Percentiles rank a stretch among this genome's conserved stretches.
Conservation (phyloP, 257 asterid genomes). For the Echium plantagineum region DNA sequence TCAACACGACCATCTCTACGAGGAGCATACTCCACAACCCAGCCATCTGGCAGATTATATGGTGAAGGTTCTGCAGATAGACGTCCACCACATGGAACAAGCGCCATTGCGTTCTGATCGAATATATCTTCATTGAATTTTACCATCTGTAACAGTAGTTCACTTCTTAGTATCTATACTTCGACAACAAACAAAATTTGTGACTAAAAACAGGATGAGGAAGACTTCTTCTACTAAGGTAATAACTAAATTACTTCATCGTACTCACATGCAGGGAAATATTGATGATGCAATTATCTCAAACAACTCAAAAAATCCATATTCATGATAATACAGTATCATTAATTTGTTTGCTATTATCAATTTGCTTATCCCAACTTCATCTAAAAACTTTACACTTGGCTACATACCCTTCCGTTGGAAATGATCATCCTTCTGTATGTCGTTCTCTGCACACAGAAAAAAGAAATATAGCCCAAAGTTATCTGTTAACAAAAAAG, state of each 20-base stretch:
- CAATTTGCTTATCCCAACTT: background rate
- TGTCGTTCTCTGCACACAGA: constrained; percentile 14
- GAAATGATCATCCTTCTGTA: constrained; percentile 34
- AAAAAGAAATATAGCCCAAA: background rate
- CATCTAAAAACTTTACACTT: background rate
- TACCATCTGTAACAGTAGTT: constrained; percentile 22
- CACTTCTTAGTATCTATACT: background rate
- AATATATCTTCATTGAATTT: constrained; percentile 22
- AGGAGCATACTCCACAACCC: constrained; percentile 66
- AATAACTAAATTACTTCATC: background rate
- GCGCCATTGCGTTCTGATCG: constrained; percentile 21
- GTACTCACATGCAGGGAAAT: background rate
- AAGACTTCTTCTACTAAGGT: background rate
- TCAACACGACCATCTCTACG: constrained; percentile 28
- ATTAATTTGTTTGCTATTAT: background rate
- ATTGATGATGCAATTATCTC: background rate
- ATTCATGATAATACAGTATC: background rate
- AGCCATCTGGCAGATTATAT: constrained; percentile 57
- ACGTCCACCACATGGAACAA: constrained; percentile 15
- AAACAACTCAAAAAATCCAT: background rate
- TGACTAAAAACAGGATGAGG: background rate
- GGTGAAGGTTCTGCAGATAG: constrained; percentile 19
- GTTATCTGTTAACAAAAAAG: background rate
- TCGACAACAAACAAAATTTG: background rate
- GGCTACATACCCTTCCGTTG: constrained; percentile 40